Percentiles rank a stretch among this genome's conserved stretches.
Evolutionary conservation across 2,329 filamentous ascomycete species (phyloP).

Genomic region (Trichoderma atroviride): DNA sequence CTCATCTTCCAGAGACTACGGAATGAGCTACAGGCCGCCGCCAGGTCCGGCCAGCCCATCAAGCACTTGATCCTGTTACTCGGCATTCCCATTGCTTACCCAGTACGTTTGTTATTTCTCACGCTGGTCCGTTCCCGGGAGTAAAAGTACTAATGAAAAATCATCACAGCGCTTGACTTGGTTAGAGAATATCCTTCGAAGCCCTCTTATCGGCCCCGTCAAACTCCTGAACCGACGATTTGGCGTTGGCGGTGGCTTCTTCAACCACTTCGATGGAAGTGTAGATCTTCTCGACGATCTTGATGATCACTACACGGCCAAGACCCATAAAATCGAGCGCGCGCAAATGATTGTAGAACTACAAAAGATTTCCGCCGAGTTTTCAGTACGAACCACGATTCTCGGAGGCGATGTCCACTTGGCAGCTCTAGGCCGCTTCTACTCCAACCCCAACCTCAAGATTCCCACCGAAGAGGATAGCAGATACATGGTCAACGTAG

Average conservation of each 20-base stretch:
- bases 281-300: slow-evolving; percentile 91
- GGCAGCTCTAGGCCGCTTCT: slow-evolving; percentile 90
- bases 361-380: slow-evolving; percentile 80
- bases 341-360: slow-evolving; percentile 76
- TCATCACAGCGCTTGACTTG: slow-evolving; percentile 74
- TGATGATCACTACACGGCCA: slow-evolving; percentile 94
- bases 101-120: slow-evolving; percentile 56
- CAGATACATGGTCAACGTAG: slow-evolving; percentile 92
- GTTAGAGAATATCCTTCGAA: slow-evolving; percentile 89
- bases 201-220: slow-evolving; percentile 83
- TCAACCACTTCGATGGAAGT: slow-evolving; percentile 93
- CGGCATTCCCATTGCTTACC: slow-evolving; percentile 85
- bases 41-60: slow-evolving; percentile 70
- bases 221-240: slow-evolving; percentile 90
- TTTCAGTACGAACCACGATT: slow-evolving; percentile 88
- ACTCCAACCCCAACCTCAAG: slow-evolving; percentile 79
- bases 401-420: slow-evolving; percentile 93
- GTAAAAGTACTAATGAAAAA: neutral
- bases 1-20: slow-evolving; percentile 77
- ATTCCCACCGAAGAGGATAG: slow-evolving; percentile 81
- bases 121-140: slow-evolving; percentile 28
- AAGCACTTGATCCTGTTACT: slow-evolving; percentile 86
- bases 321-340: slow-evolving; percentile 88
- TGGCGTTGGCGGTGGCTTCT: slow-evolving; percentile 78
- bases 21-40: slow-evolving; percentile 71